phyloP scores from a whole-genome alignment of 352 stramenopile genomes.

The Phytophthora nicotianae region DNA sequence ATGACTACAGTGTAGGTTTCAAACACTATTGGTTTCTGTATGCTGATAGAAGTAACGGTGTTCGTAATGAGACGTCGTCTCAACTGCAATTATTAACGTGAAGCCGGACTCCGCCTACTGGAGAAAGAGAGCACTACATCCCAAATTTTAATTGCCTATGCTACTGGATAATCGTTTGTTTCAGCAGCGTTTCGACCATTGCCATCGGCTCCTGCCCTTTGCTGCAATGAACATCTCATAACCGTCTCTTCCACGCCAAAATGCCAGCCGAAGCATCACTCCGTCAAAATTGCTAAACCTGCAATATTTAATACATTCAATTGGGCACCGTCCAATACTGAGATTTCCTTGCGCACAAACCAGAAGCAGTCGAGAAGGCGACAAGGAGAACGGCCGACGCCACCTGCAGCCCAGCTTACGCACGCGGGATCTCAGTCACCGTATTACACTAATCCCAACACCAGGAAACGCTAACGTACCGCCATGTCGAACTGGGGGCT shows the following conservation, averaged over 20 bases:
- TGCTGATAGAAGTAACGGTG: slow-evolving; percentile 1
- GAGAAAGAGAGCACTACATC: slow-evolving; percentile 1
- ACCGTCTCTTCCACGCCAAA: slow-evolving; percentile 16
- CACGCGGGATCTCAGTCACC: slow-evolving; percentile 15
- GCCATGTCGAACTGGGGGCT: slow-evolving; percentile 84
- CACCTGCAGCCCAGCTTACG: slow-evolving; percentile 1
- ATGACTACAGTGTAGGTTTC: neutral
- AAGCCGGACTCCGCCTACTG: too few relatives aligned
- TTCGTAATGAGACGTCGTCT: slow-evolving; percentile 15
- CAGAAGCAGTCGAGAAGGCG: slow-evolving; percentile 24
- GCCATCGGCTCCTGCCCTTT: too few relatives aligned
- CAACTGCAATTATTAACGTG: neutral
- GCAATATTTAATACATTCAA: slow-evolving; percentile 1
- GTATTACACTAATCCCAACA: slow-evolving; percentile 3
- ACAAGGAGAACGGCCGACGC: slow-evolving; percentile 20
- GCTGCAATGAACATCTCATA: neutral
- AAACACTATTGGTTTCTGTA: slow-evolving; percentile 3
- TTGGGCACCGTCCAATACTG: slow-evolving; percentile 6
- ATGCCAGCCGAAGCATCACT: neutral
- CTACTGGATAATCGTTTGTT: neutral
- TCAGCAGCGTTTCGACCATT: neutral
- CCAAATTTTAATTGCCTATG: neutral
- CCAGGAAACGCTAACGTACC: neutral
- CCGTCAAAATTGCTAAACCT: slow-evolving; percentile 14
- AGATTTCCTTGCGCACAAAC: slow-evolving; percentile 30